Evolutionary conservation across 2,329 filamentous ascomycete genomes (phyloP).

Genomic region (Diaporthe australafricana): DNA sequence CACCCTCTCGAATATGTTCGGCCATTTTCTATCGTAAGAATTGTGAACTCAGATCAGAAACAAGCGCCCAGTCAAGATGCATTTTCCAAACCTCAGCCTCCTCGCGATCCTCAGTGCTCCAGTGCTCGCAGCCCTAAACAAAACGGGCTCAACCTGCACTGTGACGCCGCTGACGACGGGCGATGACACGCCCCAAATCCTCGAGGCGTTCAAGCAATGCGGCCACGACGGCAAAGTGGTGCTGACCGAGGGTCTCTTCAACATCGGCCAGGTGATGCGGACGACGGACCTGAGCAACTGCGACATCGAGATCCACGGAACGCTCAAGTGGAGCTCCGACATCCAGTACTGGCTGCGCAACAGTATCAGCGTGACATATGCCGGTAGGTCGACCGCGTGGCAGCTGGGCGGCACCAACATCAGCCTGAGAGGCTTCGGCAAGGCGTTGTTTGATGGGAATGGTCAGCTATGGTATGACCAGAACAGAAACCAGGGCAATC

Average conservation of each 20-base stretch:
- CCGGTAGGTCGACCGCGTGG: constrained; percentile 62
- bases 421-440: constrained; percentile 59
- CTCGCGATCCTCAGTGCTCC: constrained; percentile 30
- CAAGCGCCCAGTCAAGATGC: not conserved
- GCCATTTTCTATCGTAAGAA: not conserved
- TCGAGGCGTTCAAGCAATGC: constrained; percentile 61
- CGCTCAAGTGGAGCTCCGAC: constrained; percentile 54
- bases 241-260: constrained; percentile 60
- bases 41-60: not conserved
- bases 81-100: not conserved
- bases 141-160: constrained; percentile 42
- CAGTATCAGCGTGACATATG: constrained; percentile 59
- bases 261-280: constrained; percentile 62
- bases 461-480: constrained; percentile 59
- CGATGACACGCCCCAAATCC: constrained; percentile 64
- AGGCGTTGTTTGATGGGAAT: constrained; percentile 58
- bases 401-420: constrained; percentile 62
- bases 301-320: constrained; percentile 60
- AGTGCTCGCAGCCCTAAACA: constrained; percentile 39
- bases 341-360: constrained; percentile 61
- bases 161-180: constrained; percentile 39
- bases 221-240: constrained; percentile 61
- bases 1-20: not conserved
- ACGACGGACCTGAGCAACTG: constrained; percentile 57
- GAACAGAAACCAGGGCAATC: constrained; percentile 54